These are phyloP conservation scores for Pyrenophora graminea DNA, from an alignment of 2,329 filamentous ascomycete genomes.

Conservation along the genomic window DNA sequence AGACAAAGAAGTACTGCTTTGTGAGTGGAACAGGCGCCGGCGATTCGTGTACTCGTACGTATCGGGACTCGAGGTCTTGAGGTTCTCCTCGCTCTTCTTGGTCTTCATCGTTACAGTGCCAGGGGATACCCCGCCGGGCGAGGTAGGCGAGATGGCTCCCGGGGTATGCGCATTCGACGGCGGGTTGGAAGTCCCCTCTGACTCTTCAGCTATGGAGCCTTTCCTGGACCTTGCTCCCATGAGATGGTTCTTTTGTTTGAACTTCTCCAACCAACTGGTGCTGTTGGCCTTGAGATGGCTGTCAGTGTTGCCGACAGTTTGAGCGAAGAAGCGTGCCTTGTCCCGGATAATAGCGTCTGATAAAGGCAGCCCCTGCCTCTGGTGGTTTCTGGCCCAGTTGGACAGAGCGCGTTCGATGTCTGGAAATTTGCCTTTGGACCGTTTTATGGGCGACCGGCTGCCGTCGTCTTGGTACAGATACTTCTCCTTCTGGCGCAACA, in stretches of 20 bases:
- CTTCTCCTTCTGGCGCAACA: conserved; percentile 90
- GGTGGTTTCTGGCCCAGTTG: conserved; percentile 83
- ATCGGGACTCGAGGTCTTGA: conserved; percentile 62
- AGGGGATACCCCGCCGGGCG: conserved; percentile 69
- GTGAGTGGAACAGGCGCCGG: conserved; percentile 68
- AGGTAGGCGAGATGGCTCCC: conserved; percentile 71
- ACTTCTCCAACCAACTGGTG: conserved; percentile 86
- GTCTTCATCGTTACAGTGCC: conserved; percentile 68
- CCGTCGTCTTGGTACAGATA: conserved; percentile 84
- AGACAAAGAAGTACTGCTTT: conserved; percentile 67
- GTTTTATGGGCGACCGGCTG: conserved; percentile 78
- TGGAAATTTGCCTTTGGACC: conserved; percentile 79
- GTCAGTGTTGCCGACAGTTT: conserved; percentile 71
- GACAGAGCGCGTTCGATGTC: conserved; percentile 90
- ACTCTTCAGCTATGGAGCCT: conserved; percentile 65
- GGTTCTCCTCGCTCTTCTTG: conserved; percentile 69
- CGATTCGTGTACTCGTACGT: conserved; percentile 64
- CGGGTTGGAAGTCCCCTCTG: conserved; percentile 63
- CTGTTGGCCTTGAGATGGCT: conserved; percentile 72
- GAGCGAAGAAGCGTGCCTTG: conserved; percentile 80
- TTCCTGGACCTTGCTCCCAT: conserved; percentile 60
- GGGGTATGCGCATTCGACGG: conserved; percentile 66
- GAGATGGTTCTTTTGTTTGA: conserved; percentile 84
- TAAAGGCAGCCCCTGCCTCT: conserved; percentile 73
- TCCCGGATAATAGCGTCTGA: conserved; percentile 82